Evolutionary conservation across 352 stramenopile genomes (phyloP), one percentile per base, ranked within the genome.

Genomic region (Phytophthora pistaciae): DNA sequence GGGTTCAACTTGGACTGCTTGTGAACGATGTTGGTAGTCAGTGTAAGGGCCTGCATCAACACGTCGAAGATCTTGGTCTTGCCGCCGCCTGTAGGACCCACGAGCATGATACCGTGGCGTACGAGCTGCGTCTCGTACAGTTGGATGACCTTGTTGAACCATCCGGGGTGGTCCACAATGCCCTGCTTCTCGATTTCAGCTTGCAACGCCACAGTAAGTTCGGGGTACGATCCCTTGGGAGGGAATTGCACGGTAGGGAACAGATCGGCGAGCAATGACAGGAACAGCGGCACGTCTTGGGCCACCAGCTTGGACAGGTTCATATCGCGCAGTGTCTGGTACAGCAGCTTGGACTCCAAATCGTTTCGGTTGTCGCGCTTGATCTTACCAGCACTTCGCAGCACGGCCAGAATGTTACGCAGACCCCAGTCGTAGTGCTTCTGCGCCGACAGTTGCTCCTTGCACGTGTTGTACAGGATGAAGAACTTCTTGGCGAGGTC

Each of bases 61-160:
- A 97, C 97, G 61, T 98, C 95, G 66, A 99, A 99, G 44, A 98
- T 99, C 70, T 98, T 97, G 2, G 97, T 99, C 82, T 99, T 99
- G 20, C 97, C 98, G 44, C 97, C 97, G 16, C 98, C 98, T 1
- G 95, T 98, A 0, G 98, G 97, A 5, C 98, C 97, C 9, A 99
- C 96, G n/a, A 99, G 84, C 97, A 99, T 99, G 80, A 99, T 99
- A 8, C 97, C 98, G 72, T 99, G 97, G 18, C 98, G 88, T 54
- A 99, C 98, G 18, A 99, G 91, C 59, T 98, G 98, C 2, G 97
- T 99, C 66, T 99, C 97, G 73, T 99, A 99, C 20, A 99, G 81
- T 69, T 99, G 94, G 52, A 99, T 98, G 57, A 99, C 94, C 78
- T 99, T 99, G 69, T 96, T 93, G 56, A 97, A 84, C 93, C 94